phyloP scores from a whole-genome alignment of 805 yeast species.

The Ogataea siamensis region DNA sequence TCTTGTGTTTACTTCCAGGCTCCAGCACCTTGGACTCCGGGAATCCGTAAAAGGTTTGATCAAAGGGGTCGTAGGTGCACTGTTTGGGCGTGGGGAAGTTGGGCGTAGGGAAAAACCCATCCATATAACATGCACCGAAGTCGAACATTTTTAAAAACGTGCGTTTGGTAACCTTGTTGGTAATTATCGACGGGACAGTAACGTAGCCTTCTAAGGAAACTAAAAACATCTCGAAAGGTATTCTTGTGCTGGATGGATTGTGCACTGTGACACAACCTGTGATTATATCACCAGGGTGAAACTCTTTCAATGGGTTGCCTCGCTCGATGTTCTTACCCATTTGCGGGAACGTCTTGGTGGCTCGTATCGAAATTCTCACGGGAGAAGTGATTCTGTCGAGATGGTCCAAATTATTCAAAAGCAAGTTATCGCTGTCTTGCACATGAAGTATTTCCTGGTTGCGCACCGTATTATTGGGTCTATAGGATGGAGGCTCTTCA shows the following conservation, averaged over 20 bases:
- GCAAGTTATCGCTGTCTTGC: constrained; percentile 19
- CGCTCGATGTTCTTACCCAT: constrained; percentile 22
- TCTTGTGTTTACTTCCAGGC: constrained; percentile 50
- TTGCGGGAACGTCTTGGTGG: constrained; percentile 43
- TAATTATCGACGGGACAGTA: constrained; percentile 20
- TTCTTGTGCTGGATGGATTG: constrained; percentile 37
- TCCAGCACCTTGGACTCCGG: constrained; percentile 40
- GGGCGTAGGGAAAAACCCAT: constrained; percentile 32
- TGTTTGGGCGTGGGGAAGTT: constrained; percentile 21
- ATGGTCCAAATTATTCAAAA: constrained; percentile 25
- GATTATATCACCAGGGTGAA: constrained; percentile 60
- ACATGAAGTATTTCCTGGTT: constrained; percentile 3
- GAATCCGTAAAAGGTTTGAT: constrained; percentile 37
- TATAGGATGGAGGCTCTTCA: constrained; percentile 9
- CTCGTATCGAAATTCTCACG: constrained; percentile 24
- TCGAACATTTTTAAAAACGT: constrained; percentile 50
- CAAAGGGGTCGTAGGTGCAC: constrained; percentile 21
- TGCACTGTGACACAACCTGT: constrained; percentile 50
- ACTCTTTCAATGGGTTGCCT: constrained; percentile 45
- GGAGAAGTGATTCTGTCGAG: constrained; percentile 23
- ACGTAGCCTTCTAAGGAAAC: constrained; percentile 50
- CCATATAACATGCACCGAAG: constrained; percentile 45
- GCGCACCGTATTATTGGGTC: neutral
- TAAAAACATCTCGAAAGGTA: constrained; percentile 59
- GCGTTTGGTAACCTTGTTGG: constrained; percentile 18